These are phyloP conservation scores for Clonostachys byssicola DNA, from an alignment of 2,329 filamentous ascomycete genomes.

Conservation along the genomic window DNA sequence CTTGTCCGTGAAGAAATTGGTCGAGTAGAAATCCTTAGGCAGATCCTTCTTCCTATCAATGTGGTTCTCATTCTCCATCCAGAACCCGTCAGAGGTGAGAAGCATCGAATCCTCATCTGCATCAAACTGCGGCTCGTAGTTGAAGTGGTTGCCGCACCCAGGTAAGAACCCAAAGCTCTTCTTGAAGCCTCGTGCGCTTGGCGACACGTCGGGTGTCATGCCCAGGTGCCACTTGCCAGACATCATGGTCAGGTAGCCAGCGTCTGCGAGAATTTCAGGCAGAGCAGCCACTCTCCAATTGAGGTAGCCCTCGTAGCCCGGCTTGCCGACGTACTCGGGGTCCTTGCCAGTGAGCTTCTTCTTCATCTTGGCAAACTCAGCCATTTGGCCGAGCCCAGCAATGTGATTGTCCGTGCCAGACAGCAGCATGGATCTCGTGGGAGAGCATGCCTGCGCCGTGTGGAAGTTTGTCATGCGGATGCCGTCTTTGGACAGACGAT, in stretches of 20 bases:
- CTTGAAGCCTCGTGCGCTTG: constrained; percentile 52
- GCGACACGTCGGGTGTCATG: not conserved
- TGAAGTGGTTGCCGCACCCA: constrained; percentile 49
- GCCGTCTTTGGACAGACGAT: constrained; percentile 37
- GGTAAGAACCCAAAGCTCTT: constrained; percentile 55
- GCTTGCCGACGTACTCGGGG: not conserved
- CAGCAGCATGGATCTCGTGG: constrained; percentile 50
- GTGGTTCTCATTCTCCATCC: constrained; percentile 1
- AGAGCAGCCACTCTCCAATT: constrained; percentile 49
- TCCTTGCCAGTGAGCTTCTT: not conserved
- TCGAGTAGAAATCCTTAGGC: constrained; percentile 40
- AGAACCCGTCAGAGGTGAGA: constrained; percentile 22
- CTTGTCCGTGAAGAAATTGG: constrained; percentile 35
- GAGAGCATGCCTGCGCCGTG: constrained; percentile 57
- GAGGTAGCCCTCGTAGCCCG: constrained; percentile 43
- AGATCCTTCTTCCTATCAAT: constrained; percentile 18
- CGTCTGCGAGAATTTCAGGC: constrained; percentile 49
- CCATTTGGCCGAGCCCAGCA: constrained; percentile 27
- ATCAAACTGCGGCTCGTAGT: constrained; percentile 20
- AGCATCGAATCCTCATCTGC: constrained; percentile 8
- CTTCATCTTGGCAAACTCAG: not conserved
- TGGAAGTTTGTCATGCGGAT: constrained; percentile 60
- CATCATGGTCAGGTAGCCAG: constrained; percentile 52
- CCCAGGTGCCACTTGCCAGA: constrained; percentile 53
- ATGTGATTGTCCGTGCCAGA: constrained; percentile 35